A percentile compares a stretch with the other conserved stretches of the same genome.
phyloP scores from a whole-genome alignment of 169 alveolate species.

The Sarcocystis neurona region DNA sequence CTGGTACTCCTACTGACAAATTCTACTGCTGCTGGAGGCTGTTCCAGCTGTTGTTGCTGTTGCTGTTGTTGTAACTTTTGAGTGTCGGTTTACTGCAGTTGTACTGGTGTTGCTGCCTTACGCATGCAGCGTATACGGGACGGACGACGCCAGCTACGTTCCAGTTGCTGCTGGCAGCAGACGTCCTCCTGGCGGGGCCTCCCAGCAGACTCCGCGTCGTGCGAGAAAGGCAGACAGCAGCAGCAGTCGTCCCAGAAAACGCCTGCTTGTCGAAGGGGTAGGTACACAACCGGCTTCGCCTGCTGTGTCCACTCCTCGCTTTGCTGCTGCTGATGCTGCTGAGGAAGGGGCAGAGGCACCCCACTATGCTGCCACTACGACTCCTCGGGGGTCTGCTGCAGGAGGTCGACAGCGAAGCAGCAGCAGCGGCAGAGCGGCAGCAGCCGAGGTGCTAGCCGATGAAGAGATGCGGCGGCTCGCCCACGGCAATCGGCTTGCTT shows the following conservation, averaged over 20 bases:
- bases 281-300: background rate
- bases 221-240: background rate
- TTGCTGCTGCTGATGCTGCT: background rate
- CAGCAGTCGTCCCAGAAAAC: background rate
- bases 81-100: background rate
- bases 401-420: background rate
- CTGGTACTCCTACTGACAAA: too few relatives aligned
- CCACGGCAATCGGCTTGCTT: background rate
- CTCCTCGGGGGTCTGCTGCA: background rate
- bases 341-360: background rate
- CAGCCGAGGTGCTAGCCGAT: background rate
- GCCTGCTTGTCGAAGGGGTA: background rate
- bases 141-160: constrained; percentile 28
- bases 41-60: background rate
- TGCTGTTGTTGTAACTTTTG: background rate
- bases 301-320: background rate
- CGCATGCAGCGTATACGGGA: constrained; percentile 26
- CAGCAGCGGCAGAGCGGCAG: background rate
- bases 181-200: background rate
- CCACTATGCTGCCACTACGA: background rate
- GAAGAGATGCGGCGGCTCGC: background rate
- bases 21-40: background rate
- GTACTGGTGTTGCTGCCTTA: background rate
- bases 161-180: background rate
- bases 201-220: background rate